Evolutionary conservation across 2,329 filamentous ascomycete genomes (phyloP).

Genomic region (Phoma sp.): DNA sequence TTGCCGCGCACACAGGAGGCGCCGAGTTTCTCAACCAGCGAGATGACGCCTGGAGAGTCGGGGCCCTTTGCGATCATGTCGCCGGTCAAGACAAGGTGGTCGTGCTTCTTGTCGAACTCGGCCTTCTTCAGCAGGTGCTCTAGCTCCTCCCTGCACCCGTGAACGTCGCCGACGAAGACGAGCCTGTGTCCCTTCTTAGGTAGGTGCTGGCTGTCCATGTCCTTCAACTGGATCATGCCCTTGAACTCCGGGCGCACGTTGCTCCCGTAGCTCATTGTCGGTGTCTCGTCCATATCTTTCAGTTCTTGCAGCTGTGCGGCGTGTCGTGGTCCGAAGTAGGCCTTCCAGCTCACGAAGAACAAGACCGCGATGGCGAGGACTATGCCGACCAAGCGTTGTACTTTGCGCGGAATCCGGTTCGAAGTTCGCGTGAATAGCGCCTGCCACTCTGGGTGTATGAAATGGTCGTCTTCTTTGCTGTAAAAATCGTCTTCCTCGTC

Average conservation of each 20-base stretch:
- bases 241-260: conserved; percentile 58
- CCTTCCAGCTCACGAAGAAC: conserved; percentile 46
- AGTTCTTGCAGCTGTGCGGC: conserved; percentile 43
- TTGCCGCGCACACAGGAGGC: conserved; percentile 90
- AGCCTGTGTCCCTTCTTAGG: conserved; percentile 64
- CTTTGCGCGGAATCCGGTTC: conserved; percentile 41
- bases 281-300: conserved; percentile 41
- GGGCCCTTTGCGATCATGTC: conserved; percentile 78
- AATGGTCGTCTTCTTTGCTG: conserved; percentile 42
- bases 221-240: conserved; percentile 58
- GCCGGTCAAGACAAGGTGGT: conserved; percentile 49
- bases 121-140: conserved; percentile 69
- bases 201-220: conserved; percentile 56
- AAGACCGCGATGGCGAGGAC: conserved; percentile 38
- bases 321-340: conserved; percentile 46
- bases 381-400: conserved; percentile 46
- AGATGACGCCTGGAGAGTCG: conserved; percentile 78
- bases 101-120: conserved; percentile 65
- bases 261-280: conserved; percentile 50
- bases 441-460: conserved; percentile 43
- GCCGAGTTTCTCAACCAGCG: conserved; percentile 72
- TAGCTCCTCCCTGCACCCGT: conserved; percentile 76
- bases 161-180: conserved; percentile 88
- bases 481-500: conserved; percentile 50
- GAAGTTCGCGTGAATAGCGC: conserved; percentile 31